A percentile compares a stretch with the other conserved stretches of the same genome.
Conservation (phyloP, 2,329 filamentous ascomycete genomes). For the Fusarium nanum region DNA sequence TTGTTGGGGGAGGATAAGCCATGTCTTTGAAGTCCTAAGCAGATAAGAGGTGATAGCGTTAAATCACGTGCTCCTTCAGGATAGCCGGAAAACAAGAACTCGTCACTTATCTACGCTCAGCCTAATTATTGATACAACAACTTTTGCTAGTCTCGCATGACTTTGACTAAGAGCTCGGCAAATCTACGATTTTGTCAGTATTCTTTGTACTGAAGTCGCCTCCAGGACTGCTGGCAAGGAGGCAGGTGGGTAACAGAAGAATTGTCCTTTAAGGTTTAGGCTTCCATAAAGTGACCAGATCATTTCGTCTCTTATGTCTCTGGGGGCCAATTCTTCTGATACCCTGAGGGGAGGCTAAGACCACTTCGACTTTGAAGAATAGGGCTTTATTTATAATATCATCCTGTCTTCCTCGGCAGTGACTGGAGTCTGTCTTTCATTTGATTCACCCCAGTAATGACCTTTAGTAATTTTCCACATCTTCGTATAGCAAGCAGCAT, state of each 20-base stretch:
- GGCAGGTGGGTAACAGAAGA: too few relatives aligned
- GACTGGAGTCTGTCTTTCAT: fast-evolving
- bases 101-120: fast-evolving
- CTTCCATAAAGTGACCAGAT: too few relatives aligned
- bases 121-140: not conserved
- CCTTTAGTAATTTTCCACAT: not conserved
- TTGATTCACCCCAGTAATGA: fast-evolving
- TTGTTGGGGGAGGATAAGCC: not conserved
- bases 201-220: not conserved
- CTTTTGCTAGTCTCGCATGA: not conserved
- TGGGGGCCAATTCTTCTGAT: too few relatives aligned
- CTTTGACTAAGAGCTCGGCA: fast-evolving
- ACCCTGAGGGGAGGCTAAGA: too few relatives aligned
- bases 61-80: not conserved
- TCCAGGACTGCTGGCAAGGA: not conserved
- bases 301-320: too few relatives aligned
- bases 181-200: not conserved
- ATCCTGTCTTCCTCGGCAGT: not conserved
- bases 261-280: too few relatives aligned
- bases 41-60: not conserved
- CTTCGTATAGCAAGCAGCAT: not conserved
- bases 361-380: too few relatives aligned
- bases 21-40: too few relatives aligned
- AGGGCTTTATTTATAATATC: too few relatives aligned
- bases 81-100: not conserved